Percentiles rank a stretch among this genome's conserved stretches.
These are phyloP conservation scores for Backusella psychrophila DNA, from an alignment of 192 early-diverging fungal genomes.

Conservation along the genomic window DNA sequence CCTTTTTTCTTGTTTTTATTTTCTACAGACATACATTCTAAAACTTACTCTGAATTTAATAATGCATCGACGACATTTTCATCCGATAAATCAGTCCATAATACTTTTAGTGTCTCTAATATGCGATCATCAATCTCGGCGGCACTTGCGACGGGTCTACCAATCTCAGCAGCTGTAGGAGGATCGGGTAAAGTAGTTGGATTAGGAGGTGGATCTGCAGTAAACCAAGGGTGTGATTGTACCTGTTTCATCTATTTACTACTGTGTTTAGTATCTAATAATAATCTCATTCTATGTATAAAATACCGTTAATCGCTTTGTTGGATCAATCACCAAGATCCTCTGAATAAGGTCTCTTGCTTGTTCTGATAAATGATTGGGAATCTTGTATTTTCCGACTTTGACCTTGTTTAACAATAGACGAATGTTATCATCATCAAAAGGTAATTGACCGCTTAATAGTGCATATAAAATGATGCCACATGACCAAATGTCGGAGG, in stretches of 20 bases:
- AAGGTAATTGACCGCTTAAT: conserved; percentile 69
- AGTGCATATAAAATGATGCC: conserved; percentile 74
- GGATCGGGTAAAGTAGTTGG: conserved; percentile 22
- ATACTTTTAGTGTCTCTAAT: conserved; percentile 25
- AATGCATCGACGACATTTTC: conserved; percentile 24
- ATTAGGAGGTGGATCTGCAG: conserved; percentile 12
- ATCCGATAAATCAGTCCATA: conserved; percentile 32
- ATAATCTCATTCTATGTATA: neutral
- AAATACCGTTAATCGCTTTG: conserved; percentile 46
- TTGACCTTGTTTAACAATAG: conserved; percentile 55
- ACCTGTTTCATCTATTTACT: conserved; percentile 49
- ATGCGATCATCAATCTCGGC: conserved; percentile 33
- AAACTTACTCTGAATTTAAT: conserved; percentile 26
- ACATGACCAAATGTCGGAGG: conserved; percentile 73
- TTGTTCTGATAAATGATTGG: conserved; percentile 26
- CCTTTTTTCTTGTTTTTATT: neutral
- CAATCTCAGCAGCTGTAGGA: conserved; percentile 22
- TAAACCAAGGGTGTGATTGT: conserved; percentile 62
- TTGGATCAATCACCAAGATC: conserved; percentile 40
- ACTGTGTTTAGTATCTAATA: neutral
- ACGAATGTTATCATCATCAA: conserved; percentile 75
- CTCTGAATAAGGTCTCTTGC: conserved; percentile 38
- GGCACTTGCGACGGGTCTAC: conserved; percentile 8
- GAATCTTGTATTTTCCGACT: conserved; percentile 39
- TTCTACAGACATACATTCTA: neutral